These are phyloP conservation scores for Lodderomyces parapsilosis DNA, from an alignment of 1,139 yeast genomes.

Conservation along the genomic window DNA sequence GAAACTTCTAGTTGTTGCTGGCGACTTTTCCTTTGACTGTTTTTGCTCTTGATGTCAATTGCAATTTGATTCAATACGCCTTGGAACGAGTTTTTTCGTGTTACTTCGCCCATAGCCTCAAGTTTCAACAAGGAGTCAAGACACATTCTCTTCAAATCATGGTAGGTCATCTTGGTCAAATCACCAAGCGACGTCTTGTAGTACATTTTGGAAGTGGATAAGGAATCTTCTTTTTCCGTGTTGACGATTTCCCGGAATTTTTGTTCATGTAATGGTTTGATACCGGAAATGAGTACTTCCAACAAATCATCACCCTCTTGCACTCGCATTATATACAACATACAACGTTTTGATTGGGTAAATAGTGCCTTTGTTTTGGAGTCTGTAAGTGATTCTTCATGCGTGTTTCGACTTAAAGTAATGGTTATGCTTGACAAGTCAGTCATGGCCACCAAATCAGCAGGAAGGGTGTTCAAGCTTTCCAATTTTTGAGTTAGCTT, in stretches of 20 bases:
- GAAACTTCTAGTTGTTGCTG: conserved; percentile 63
- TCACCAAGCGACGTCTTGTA: conserved; percentile 50
- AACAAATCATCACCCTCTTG: conserved; percentile 73
- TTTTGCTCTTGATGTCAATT: conserved; percentile 76
- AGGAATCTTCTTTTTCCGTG: conserved; percentile 39
- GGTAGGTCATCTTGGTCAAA: conserved; percentile 58
- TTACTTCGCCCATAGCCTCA: conserved; percentile 65
- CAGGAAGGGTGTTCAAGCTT: conserved; percentile 35
- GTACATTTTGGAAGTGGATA: conserved; percentile 28
- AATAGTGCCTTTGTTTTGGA: conserved; percentile 54
- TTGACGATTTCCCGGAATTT: conserved; percentile 55
- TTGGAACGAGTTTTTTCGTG: conserved; percentile 74
- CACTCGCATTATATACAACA: conserved; percentile 76
- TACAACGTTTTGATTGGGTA: conserved; percentile 79
- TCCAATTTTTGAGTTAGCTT: conserved; percentile 34
- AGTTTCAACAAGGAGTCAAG: conserved; percentile 74
- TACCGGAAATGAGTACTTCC: conserved; percentile 72
- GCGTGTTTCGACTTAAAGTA: conserved; percentile 51
- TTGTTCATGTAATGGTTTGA: conserved; percentile 65
- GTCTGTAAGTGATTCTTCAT: conserved; percentile 43
- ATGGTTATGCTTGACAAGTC: conserved; percentile 42
- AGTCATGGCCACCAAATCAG: conserved; percentile 40
- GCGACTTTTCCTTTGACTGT: conserved; percentile 63
- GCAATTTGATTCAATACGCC: conserved; percentile 81
- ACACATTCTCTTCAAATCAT: conserved; percentile 74